Evolutionary conservation across 2,329 filamentous ascomycete species (phyloP).

Genomic region (Paraphoma sp.): DNA sequence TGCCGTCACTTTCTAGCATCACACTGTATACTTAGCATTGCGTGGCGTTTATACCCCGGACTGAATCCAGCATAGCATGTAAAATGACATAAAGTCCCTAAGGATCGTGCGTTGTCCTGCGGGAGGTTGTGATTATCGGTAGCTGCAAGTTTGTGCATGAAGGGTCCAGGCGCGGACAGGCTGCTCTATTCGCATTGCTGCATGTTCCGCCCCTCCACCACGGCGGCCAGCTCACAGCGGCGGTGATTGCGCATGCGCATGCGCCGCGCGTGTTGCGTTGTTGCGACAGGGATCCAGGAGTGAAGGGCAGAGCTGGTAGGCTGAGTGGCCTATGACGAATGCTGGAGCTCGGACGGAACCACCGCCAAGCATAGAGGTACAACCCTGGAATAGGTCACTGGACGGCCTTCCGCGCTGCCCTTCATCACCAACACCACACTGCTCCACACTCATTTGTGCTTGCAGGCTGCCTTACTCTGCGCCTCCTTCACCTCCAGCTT

Average conservation of each 20-base stretch:
- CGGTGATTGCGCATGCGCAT: constrained; percentile 41
- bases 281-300: constrained; percentile 14
- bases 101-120: constrained; percentile 44
- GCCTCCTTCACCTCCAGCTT: constrained; percentile 8
- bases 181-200: constrained; percentile 22
- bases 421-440: constrained; percentile 8
- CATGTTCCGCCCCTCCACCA: constrained; percentile 22
- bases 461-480: constrained; percentile 14
- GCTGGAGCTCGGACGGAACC: constrained; percentile 10
- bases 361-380: constrained; percentile 16
- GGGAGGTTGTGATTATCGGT: constrained; percentile 36
- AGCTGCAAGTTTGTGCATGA: constrained; percentile 13
- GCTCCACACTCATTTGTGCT: constrained; percentile 7
- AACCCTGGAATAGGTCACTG: no score
- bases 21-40: constrained; percentile 39
- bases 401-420: background rate
- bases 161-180: constrained; percentile 17
- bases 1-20: constrained; percentile 15
- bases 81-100: constrained; percentile 44
- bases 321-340: constrained; percentile 32
- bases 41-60: constrained; percentile 38
- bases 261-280: constrained; percentile 46
- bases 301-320: constrained; percentile 17
- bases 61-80: constrained; percentile 28
- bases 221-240: constrained; percentile 32